Conservation (phyloP, 164 flowering plant genomes). For the Cinnamomum micranthum region DNA sequence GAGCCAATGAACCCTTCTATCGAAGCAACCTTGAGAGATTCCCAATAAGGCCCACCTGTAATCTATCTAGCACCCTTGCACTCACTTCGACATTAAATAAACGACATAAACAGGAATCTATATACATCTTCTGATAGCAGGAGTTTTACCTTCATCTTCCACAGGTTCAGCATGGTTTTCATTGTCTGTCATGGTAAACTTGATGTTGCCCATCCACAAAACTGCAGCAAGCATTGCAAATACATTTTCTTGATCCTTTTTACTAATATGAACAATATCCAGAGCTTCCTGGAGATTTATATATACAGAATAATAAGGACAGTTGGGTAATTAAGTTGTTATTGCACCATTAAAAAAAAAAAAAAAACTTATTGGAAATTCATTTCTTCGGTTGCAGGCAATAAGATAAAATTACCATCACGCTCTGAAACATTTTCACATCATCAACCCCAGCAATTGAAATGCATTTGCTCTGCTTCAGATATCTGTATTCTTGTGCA, state of each 20-base stretch:
- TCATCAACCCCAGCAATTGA: conserved; percentile 82
- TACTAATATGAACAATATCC: conserved; percentile 84
- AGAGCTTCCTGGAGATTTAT: conserved; percentile 71
- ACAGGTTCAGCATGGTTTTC: conserved; percentile 94
- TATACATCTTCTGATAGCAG: background rate
- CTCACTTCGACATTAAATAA: too few relatives aligned
- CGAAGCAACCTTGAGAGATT: too few relatives aligned
- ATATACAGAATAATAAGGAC: background rate
- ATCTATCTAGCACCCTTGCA: too few relatives aligned
- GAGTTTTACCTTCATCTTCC: conserved; percentile 74
- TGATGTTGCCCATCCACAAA: conserved; percentile 89
- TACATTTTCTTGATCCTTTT: conserved; percentile 83
- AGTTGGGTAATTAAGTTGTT: background rate
- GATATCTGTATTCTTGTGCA: conserved; percentile 72
- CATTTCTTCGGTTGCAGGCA: too few relatives aligned
- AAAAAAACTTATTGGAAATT: background rate
- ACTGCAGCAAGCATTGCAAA: conserved; percentile 98
- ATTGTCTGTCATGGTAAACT: conserved; percentile 71
- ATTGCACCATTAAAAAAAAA: background rate
- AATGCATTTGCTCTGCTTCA: conserved; percentile 79
- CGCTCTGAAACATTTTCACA: conserved; percentile 67
- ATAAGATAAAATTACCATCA: conserved; percentile 45
- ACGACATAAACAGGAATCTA: background rate
- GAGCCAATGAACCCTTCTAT: too few relatives aligned
- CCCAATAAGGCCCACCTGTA: too few relatives aligned